A percentile compares a stretch with the other conserved stretches of the same genome.
Evolutionary conservation across 1,284 basidiomycete species (phyloP).

Genomic region (Phellinidium pouzarii): DNA sequence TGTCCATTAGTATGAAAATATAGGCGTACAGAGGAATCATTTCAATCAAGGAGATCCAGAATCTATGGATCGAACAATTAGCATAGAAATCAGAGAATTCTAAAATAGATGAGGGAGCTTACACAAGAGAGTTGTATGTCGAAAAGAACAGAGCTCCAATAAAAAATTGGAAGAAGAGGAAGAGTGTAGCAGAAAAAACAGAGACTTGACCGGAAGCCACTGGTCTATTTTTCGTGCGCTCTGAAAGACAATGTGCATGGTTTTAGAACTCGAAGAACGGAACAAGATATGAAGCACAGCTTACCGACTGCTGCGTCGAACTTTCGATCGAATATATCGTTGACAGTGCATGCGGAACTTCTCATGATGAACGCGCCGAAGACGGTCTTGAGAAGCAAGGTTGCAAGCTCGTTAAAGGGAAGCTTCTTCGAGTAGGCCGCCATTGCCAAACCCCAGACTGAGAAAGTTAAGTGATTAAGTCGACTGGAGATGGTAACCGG

Average conservation of each 20-base stretch:
- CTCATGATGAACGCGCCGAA: slow-evolving; percentile 12
- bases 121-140: slow-evolving; percentile 22
- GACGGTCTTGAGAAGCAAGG: slow-evolving; percentile 4
- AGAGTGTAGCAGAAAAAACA: slow-evolving; percentile 34
- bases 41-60: slow-evolving; percentile 35
- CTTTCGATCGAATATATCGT: slow-evolving; percentile 22
- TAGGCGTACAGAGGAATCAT: slow-evolving; percentile 38
- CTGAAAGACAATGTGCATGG: slow-evolving; percentile 23
- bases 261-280: slow-evolving; percentile 4
- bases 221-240: slow-evolving; percentile 43
- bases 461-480: background rate
- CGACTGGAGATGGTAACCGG: background rate
- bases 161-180: slow-evolving; percentile 34
- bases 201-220: slow-evolving; percentile 39
- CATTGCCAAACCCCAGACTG: slow-evolving; percentile 14
- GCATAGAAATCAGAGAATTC: slow-evolving; percentile 1
- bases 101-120: slow-evolving; percentile 17
- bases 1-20: background rate
- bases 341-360: slow-evolving; percentile 18
- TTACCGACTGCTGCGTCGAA: slow-evolving; percentile 21
- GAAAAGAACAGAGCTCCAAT: slow-evolving; percentile 30
- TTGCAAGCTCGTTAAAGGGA: background rate
- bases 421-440: slow-evolving; percentile 4
- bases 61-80: slow-evolving; percentile 27
- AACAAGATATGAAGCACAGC: background rate